Conservation (phyloP, 805 yeast genomes). For the Barnettozyma pratensis region DNA sequence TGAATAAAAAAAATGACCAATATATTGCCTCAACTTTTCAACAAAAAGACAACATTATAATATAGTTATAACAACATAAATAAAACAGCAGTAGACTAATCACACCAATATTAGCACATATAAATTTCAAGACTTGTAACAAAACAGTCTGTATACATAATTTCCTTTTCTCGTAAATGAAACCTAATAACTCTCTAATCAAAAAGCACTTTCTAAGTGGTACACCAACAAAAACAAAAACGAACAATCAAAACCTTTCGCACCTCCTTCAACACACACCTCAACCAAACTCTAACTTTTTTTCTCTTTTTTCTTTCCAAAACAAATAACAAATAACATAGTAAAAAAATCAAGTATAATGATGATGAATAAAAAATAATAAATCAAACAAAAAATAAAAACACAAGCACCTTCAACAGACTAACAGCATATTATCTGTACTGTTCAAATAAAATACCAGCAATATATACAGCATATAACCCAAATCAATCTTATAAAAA, state of each 20-base stretch:
- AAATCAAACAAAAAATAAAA: slow-evolving; percentile 3
- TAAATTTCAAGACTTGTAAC: no score
- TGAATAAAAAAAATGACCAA: neutral
- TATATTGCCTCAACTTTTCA: neutral
- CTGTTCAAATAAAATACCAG: neutral
- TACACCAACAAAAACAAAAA: no score
- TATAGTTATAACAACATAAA: neutral
- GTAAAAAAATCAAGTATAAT: neutral
- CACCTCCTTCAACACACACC: neutral
- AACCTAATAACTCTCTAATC: no score
- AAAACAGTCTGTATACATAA: no score
- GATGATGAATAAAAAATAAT: neutral
- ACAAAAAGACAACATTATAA: neutral
- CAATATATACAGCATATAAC: neutral
- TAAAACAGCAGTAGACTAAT: neutral
- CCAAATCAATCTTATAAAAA: neutral
- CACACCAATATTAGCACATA: no score
- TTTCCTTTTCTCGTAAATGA: no score
- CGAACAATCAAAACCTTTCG: neutral
- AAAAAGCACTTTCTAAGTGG: no score
- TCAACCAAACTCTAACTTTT: neutral
- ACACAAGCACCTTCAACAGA: slow-evolving; percentile 1
- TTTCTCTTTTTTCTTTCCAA: neutral
- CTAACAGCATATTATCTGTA: neutral
- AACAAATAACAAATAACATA: neutral